Percentiles rank a stretch among this genome's conserved stretches.
These are phyloP conservation scores for Plectosphaerella cucumerina DNA, from an alignment of 2,329 filamentous ascomycete species.

Conservation along the genomic window DNA sequence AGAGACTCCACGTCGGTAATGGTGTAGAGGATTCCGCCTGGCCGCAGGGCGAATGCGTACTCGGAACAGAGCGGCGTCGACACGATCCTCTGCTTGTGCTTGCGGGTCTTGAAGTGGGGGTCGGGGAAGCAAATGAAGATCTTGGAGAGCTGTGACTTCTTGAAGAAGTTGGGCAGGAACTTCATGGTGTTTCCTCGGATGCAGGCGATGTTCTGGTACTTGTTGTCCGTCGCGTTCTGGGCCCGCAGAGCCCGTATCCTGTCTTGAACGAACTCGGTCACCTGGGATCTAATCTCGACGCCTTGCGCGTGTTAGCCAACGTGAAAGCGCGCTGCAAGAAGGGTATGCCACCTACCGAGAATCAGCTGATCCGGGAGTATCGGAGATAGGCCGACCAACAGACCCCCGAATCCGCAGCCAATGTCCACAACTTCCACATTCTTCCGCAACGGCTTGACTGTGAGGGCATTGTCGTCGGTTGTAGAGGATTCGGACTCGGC, in stretches of 20 bases:
- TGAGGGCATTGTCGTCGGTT: constrained; percentile 11
- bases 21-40: constrained; percentile 86
- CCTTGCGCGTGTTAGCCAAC: constrained; percentile 41
- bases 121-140: constrained; percentile 99
- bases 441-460: constrained; percentile 46
- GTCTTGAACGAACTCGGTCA: constrained; percentile 86
- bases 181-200: constrained; percentile 97
- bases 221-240: constrained; percentile 48
- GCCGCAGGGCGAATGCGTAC: constrained; percentile 82
- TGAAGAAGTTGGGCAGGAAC: constrained; percentile 97
- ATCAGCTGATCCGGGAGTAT: constrained; percentile 77
- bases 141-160: constrained; percentile 72
- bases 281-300: constrained; percentile 87
- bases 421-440: constrained; percentile 93
- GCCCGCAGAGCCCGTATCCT: constrained; percentile 76
- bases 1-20: constrained; percentile 97
- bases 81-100: constrained; percentile 95
- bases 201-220: constrained; percentile 84
- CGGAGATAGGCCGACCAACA: constrained; percentile 81
- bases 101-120: constrained; percentile 94
- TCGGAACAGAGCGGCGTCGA: constrained; percentile 84
- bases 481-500: constrained; percentile 20
- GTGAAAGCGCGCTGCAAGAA: background rate
- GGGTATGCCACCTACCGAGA: constrained; percentile 55
- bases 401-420: constrained; percentile 91